Conservation (phyloP, 345 rosid genomes). For the Citrus trifoliata region DNA sequence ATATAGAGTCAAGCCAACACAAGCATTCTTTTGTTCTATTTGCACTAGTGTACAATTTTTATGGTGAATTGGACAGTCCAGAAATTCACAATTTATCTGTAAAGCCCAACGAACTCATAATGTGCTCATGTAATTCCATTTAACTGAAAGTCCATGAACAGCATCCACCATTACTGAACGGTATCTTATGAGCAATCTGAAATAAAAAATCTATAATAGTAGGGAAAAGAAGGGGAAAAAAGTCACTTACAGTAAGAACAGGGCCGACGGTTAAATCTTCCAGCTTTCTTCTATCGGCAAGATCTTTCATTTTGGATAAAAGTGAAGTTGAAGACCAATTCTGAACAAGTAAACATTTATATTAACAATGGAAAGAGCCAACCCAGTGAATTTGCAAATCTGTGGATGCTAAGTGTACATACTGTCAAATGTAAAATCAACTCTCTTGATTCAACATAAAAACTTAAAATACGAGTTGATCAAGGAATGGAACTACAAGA, state of each 20-base stretch:
- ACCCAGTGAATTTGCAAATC: not conserved
- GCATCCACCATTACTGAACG: not conserved
- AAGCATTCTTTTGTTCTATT: not conserved
- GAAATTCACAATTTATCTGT: not conserved
- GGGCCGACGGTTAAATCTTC: conserved; percentile 94
- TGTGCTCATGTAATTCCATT: not conserved
- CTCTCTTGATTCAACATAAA: not conserved
- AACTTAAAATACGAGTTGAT: not conserved
- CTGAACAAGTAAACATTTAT: conserved; percentile 32
- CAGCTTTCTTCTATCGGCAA: conserved; percentile 84
- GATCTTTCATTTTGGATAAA: conserved; percentile 64
- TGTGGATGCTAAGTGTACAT: not conserved
- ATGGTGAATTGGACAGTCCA: not conserved
- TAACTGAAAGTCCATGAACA: not conserved
- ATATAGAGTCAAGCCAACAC: not conserved
- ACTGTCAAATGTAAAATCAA: not conserved
- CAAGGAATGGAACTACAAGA: not conserved
- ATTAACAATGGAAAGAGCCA: not conserved
- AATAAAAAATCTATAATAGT: not conserved
- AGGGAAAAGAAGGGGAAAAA: not conserved
- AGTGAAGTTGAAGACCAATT: conserved; percentile 75
- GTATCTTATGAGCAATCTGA: not conserved
- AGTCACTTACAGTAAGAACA: conserved; percentile 77
- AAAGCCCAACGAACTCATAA: not conserved
- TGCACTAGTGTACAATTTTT: not conserved